phyloP scores from a whole-genome alignment of 441 rosid species.

The Cnidoscolus chayamansa region DNA sequence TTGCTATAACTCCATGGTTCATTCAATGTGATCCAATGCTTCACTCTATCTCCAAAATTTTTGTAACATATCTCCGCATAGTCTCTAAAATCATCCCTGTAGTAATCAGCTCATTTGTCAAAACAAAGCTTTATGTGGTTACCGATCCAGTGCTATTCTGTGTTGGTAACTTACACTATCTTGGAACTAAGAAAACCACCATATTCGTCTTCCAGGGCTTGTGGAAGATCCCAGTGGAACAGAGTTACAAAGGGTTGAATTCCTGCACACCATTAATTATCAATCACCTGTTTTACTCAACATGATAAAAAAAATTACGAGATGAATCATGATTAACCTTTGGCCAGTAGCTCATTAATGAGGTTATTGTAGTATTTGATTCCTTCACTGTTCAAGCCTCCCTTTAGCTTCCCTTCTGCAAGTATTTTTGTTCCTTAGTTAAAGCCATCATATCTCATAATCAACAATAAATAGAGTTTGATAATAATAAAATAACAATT shows the following conservation, averaged over 20 bases:
- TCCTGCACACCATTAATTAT: background rate
- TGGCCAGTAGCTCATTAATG: background rate
- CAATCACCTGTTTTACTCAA: no score
- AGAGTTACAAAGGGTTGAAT: conserved; percentile 33
- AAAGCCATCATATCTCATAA: no score
- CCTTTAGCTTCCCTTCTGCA: conserved; percentile 1
- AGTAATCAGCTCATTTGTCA: no score
- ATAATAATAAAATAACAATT: no score
- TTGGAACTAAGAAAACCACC: conserved; percentile 27
- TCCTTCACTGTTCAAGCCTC: background rate
- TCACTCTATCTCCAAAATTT: conserved; percentile 57
- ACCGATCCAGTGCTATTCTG: no score
- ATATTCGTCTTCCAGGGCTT: conserved; percentile 30
- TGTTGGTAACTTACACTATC: conserved; percentile 31
- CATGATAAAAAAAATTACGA: no score
- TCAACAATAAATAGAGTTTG: background rate
- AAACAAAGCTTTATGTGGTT: no score
- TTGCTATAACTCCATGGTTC: conserved; percentile 43
- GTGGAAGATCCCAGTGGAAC: conserved; percentile 38
- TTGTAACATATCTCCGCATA: conserved; percentile 50
- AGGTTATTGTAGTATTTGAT: conserved; percentile 3
- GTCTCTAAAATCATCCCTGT: conserved; percentile 40
- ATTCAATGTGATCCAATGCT: conserved; percentile 70
- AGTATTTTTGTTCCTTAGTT: background rate
- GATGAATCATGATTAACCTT: background rate